Conservation (phyloP, 1,139 yeast genomes). For the Candida mesenterica region DNA sequence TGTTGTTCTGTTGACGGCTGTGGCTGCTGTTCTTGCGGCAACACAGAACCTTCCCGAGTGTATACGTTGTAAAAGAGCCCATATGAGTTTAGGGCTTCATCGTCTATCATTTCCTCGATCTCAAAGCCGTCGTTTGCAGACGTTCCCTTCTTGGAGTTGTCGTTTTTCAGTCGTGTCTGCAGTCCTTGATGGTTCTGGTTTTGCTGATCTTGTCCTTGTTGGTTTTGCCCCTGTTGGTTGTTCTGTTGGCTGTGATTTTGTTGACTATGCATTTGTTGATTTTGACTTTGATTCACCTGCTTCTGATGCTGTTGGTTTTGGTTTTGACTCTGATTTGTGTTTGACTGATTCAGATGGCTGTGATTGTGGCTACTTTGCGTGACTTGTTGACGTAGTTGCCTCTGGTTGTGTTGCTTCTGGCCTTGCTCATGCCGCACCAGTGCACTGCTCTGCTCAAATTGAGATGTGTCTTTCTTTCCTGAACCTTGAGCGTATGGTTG, state of each 20-base stretch:
- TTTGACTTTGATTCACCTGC: background rate
- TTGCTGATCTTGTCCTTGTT: background rate
- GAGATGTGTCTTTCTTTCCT: background rate
- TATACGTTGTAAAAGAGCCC: slow-evolving; percentile 39
- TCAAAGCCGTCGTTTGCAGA: slow-evolving; percentile 9
- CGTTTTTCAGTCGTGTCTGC: slow-evolving; percentile 12
- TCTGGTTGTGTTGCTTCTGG: slow-evolving; percentile 5
- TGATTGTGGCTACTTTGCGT: slow-evolving; percentile 1
- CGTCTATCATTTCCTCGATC: slow-evolving; percentile 32
- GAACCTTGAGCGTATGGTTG: slow-evolving; percentile 17
- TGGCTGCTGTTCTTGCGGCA: slow-evolving; percentile 23
- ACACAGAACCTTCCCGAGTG: slow-evolving; percentile 33
- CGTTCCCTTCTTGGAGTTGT: slow-evolving; percentile 2
- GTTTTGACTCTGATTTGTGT: slow-evolving; percentile 4
- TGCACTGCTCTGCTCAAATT: slow-evolving; percentile 12
- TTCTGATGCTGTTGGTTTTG: slow-evolving; percentile 3
- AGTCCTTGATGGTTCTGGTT: slow-evolving; percentile 12
- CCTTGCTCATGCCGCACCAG: slow-evolving; percentile 9
- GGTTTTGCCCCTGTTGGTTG: no score
- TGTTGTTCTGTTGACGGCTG: slow-evolving; percentile 13
- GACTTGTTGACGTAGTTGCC: slow-evolving; percentile 6
- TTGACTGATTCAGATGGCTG: no score
- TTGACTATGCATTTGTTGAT: background rate
- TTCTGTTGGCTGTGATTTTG: background rate
- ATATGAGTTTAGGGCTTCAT: slow-evolving; percentile 32